Percentiles rank a stretch among this genome's conserved stretches.
Conservation (phyloP, 768 basidiomycete species). For the Inosperma sp. region DNA sequence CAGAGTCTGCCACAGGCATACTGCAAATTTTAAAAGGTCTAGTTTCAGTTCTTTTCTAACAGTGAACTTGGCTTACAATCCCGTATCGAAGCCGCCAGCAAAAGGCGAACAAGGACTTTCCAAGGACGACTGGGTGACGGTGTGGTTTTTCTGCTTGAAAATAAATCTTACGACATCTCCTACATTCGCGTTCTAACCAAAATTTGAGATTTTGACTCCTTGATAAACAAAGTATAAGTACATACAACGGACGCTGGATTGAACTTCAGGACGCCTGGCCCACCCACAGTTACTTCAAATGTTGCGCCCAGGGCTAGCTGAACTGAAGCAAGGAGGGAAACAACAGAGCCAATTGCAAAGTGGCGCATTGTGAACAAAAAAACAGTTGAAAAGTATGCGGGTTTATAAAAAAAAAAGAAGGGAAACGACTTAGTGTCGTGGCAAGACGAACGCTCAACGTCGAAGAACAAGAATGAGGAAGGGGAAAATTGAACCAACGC, state of each 20-base stretch:
- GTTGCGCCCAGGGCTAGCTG: conserved; percentile 34
- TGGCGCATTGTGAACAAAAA: conserved; percentile 5
- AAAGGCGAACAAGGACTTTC: conserved; percentile 40
- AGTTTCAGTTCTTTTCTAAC: neutral
- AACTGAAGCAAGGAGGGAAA: conserved; percentile 17
- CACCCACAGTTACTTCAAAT: conserved; percentile 47
- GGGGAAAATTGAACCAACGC: neutral
- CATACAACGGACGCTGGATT: conserved; percentile 40
- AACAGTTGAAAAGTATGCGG: conserved; percentile 7
- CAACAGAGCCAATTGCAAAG: conserved; percentile 13
- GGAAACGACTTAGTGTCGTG: neutral
- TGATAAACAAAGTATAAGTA: conserved; percentile 3
- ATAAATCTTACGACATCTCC: conserved; percentile 48
- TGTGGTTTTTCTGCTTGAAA: conserved; percentile 57
- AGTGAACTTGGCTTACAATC: conserved; percentile 41
- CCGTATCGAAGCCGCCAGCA: conserved; percentile 50
- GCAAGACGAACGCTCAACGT: conserved; percentile 17
- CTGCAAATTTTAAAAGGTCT: conserved; percentile 26
- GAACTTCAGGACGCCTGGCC: conserved; percentile 37
- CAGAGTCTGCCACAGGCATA: conserved; percentile 41
- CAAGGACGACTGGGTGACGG: conserved; percentile 55
- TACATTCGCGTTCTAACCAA: conserved; percentile 36
- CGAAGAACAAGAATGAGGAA: neutral
- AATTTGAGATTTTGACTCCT: neutral
- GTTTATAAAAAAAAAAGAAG: conserved; percentile 3